Evolutionary conservation across 2,329 filamentous ascomycete species (phyloP).

Genomic region (Paracoccidioides brasiliensis): DNA sequence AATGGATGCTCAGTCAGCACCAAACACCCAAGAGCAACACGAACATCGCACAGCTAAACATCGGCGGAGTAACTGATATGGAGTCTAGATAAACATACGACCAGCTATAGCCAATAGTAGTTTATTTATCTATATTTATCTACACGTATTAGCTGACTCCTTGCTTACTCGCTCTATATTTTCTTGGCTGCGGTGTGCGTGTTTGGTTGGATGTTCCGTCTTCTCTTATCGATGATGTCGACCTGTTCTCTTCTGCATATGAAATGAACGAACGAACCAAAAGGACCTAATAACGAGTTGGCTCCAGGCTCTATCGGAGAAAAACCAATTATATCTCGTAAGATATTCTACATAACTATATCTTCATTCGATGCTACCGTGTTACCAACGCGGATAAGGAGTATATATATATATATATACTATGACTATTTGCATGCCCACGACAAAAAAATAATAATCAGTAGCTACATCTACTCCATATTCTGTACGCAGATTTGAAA

Average conservation of each 20-base stretch:
- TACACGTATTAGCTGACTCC: not conserved
- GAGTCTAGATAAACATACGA: not conserved
- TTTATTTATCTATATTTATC: not conserved
- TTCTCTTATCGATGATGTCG: not conserved
- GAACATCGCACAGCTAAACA: not conserved
- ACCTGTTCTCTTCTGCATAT: not conserved
- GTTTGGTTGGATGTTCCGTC: not conserved
- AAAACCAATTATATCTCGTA: not conserved
- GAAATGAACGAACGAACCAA: not conserved
- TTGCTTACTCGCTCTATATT: too few species aligned
- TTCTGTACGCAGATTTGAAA: too few species aligned
- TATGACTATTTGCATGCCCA: not conserved
- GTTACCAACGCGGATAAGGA: too few species aligned
- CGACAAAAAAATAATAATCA: not conserved
- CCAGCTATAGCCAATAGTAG: too few species aligned
- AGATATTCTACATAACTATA: too few species aligned
- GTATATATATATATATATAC: not conserved
- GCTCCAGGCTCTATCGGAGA: not conserved
- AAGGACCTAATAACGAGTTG: not conserved
- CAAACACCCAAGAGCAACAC: not conserved
- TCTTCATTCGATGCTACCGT: too few species aligned
- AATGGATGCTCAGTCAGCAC: too few species aligned
- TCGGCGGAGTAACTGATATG: not conserved
- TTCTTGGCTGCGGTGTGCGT: not conserved
- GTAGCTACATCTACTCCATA: too few species aligned